A percentile compares a stretch with the other conserved stretches of the same genome.
phyloP scores from a whole-genome alignment of 2,329 filamentous ascomycete genomes.

The Kalaharituber pfeilii region DNA sequence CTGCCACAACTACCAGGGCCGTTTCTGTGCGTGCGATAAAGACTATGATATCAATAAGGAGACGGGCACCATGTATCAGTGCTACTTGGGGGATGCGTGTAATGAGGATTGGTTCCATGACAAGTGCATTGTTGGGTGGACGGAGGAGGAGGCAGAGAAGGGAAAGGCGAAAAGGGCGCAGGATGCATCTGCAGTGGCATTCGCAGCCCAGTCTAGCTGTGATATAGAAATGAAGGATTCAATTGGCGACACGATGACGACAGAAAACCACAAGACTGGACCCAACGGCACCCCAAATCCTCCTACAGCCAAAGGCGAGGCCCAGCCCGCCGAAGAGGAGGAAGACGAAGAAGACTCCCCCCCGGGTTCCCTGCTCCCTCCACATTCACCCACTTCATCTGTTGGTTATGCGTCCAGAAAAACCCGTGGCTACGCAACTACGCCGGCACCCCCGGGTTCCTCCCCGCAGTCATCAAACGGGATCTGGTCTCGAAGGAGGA shows the following conservation, averaged over 20 bases:
- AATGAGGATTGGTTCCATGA: conserved; percentile 23
- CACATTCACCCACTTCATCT: conserved; percentile 75
- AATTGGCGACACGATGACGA: conserved; percentile 21
- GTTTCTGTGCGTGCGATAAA: conserved; percentile 76
- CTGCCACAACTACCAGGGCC: conserved; percentile 88
- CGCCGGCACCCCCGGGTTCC: conserved; percentile 60
- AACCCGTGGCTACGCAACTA: conserved; percentile 87
- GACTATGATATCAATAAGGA: conserved; percentile 79
- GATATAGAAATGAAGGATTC: neutral
- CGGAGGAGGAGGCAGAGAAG: conserved; percentile 20
- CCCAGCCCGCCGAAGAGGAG: conserved; percentile 17
- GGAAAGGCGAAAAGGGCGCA: neutral
- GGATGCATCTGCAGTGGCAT: neutral
- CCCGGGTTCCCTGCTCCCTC: conserved; percentile 79
- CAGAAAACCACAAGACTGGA: neutral
- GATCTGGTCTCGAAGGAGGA: conserved; percentile 21
- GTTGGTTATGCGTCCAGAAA: conserved; percentile 80
- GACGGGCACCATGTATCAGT: conserved; percentile 97
- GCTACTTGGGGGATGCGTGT: conserved; percentile 29
- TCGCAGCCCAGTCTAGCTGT: no score
- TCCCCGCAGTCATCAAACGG: conserved; percentile 48
- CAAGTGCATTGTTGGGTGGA: conserved; percentile 18
- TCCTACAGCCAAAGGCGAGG: conserved; percentile 23
- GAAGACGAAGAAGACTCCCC: conserved; percentile 44
- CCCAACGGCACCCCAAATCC: neutral